Evolutionary conservation across 257 asterid genomes (phyloP), one percentile per base, ranked within the genome.

Genomic region (Solanum gandarillasii): DNA sequence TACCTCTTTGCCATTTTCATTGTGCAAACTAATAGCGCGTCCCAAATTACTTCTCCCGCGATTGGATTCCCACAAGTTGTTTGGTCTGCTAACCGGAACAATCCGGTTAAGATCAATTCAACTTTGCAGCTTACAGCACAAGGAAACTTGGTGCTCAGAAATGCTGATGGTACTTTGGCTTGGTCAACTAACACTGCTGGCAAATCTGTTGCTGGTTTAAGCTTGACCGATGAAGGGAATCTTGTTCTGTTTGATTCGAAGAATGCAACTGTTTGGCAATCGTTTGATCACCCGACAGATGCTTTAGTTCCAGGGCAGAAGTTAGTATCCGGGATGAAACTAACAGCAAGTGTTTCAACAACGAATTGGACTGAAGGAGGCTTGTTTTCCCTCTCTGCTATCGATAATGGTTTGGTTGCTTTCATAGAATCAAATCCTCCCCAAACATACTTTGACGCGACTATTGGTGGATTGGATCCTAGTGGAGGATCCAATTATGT

Each of bases 71-170:
- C 88, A 20, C 78, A 86, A 32, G 58, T 87, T 46, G 89, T 90
- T 58, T 90, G 89, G 92, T 86, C 88, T 41, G 89, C 92, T 39
- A 90, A 86, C 85, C 29, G 88, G 62, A 83, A 86, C 67, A 38
- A 48, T 13, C 89, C 89, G 1, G 92, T 90, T 38, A 73, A 68
- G 67, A 81, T 36, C 13, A 83, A 88, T 65, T 70, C 90, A 0
- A 83, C 71, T 20, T 68, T 88, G 89, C n/a, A 88, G 16, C 23
- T 90, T 41, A 86, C 81, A 13, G n/a, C 35, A 52, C 83, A 75
- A 58, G 92, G 92, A 20, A 65, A 86, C 36, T 83, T 90, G 16
- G 55, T 83, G 9, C 60, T 90, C 31, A 68, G 65, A 52, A 87
- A 83, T 65, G 83, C 84, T 25, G 87, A 90, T 88, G 90, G 87